phyloP scores from a whole-genome alignment of 495 filamentous ascomycete species.

The Hypoxylon crocopeplum region DNA sequence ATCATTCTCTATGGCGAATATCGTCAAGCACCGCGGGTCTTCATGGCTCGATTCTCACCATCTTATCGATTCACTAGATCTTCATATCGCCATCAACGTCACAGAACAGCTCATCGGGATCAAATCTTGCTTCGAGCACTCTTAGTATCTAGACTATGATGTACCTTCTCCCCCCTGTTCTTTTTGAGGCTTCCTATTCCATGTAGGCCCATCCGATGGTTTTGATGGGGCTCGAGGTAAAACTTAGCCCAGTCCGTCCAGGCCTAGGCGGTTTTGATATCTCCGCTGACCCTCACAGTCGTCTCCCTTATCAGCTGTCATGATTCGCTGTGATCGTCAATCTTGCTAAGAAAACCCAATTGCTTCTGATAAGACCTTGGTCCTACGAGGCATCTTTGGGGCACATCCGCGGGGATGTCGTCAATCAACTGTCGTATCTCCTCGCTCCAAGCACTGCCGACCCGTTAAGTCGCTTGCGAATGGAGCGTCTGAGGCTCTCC shows the following conservation, averaged over 20 bases:
- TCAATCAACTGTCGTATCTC: conserved; percentile 30
- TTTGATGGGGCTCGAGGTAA: conserved; percentile 27
- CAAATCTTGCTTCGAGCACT: conserved; percentile 5
- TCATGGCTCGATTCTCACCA: conserved; percentile 14
- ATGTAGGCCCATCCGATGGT: too few species aligned
- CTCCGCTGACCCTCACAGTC: conserved; percentile 33
- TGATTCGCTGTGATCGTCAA: conserved; percentile 40
- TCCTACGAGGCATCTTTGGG: conserved; percentile 2
- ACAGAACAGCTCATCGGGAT: conserved; percentile 1
- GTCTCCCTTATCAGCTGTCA: conserved; percentile 35
- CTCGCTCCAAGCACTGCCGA: conserved; percentile 21
- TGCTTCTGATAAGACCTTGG: conserved; percentile 33
- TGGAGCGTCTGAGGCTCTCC: conserved; percentile 9
- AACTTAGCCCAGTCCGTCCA: conserved; percentile 18
- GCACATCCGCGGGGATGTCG: conserved; percentile 37
- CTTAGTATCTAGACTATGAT: conserved; percentile 5
- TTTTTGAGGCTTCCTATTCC: conserved; percentile 13
- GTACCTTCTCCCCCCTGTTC: conserved; percentile 15
- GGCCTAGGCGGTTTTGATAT: conserved; percentile 40
- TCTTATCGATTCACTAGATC: conserved; percentile 2
- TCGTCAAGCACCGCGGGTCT: not conserved
- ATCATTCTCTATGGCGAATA: not conserved
- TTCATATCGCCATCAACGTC: conserved; percentile 17
- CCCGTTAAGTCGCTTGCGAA: conserved; percentile 5
- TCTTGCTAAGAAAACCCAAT: conserved; percentile 25